Base-by-base conservation (phyloP, 805 yeast genomes). In the Monosporozyma aquatica region DNA sequence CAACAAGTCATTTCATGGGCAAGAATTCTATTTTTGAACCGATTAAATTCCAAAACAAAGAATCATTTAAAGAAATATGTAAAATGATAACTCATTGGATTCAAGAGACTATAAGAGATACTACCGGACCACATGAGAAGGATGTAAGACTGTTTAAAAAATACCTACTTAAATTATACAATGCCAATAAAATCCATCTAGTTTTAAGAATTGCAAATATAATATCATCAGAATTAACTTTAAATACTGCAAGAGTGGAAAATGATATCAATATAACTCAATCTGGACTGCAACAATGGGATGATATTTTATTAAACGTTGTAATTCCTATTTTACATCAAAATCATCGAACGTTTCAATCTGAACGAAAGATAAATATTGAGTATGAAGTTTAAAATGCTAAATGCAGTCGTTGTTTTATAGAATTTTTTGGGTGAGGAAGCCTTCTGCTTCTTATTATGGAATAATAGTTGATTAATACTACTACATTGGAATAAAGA, bases 41-140 rank as follows among this genome's bases (percentile, higher is more conserved):
- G 6, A 52, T 62, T 10, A 46, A 45, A 37, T 68, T 71, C 38
- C 71, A 65, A 43, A 62, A 59, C 3, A 44, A 47, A 18, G 46
- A 50, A 1, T 51, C 61, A 5, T 57, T 65, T n/a, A 58, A 54
- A n/a, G 64, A 64, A n/a, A 57, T 72, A 6, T 49, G 60, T n/a
- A 20, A 46, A 6, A 37, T 64, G 23, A 37, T 70, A n/a, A 50
- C 49, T 6, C 38, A 49, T 3, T 72, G 77, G 77, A 51, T 70
- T 1, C 47, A 45, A 6, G 50, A 48, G n/a, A 62, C 70, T 2
- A 46, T 56, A 3, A 22, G 20, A 6, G 41, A 38, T 0, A 42
- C 43, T 0, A 53, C 48, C 17, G 69, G 69, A 0, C 76, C 76
- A 2, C 67, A 65, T 44, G 47, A 40, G 6, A 67, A 60, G 25